phyloP scores from a whole-genome alignment of 2,329 filamentous ascomycete genomes.

The Eurotiales sp. region DNA sequence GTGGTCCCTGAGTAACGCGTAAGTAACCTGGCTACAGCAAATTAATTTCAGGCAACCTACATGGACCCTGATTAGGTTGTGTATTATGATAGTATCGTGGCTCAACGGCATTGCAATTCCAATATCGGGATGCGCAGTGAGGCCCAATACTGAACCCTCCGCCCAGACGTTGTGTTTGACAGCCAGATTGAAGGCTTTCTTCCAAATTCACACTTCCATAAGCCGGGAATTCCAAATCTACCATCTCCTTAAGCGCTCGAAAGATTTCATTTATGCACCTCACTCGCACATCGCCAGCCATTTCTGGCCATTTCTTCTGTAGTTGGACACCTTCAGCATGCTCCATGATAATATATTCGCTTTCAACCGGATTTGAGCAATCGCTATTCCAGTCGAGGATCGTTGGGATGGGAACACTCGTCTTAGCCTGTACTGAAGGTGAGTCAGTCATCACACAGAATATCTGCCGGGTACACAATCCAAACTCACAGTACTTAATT shows the following conservation, averaged over 20 bases:
- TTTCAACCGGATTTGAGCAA: constrained; percentile 29
- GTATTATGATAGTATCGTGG: constrained; percentile 30
- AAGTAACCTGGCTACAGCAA: background rate
- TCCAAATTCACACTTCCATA: constrained; percentile 28
- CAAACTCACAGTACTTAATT: constrained; percentile 36
- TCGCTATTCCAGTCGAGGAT: constrained; percentile 44
- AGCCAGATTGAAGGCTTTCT: background rate
- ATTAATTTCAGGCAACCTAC: constrained; percentile 24
- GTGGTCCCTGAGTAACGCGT: constrained; percentile 30
- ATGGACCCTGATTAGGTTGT: constrained; percentile 37
- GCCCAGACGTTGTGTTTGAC: constrained; percentile 21
- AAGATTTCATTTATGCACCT: constrained; percentile 14
- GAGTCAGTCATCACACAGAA: background rate
- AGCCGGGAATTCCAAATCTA: constrained; percentile 24
- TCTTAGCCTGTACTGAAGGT: constrained; percentile 32
- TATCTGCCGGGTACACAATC: constrained; percentile 5
- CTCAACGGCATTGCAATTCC: constrained; percentile 18
- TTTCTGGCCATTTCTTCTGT: constrained; percentile 28
- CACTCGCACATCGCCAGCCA: constrained; percentile 31
- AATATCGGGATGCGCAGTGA: constrained; percentile 27
- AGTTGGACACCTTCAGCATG: constrained; percentile 32
- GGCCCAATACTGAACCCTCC: constrained; percentile 33
- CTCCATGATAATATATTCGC: constrained; percentile 41
- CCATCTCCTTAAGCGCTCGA: constrained; percentile 22
- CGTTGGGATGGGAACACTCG: constrained; percentile 39